Evolutionary conservation across 169 alveolate species (phyloP).

Genomic region (Eimeria maxima): DNA sequence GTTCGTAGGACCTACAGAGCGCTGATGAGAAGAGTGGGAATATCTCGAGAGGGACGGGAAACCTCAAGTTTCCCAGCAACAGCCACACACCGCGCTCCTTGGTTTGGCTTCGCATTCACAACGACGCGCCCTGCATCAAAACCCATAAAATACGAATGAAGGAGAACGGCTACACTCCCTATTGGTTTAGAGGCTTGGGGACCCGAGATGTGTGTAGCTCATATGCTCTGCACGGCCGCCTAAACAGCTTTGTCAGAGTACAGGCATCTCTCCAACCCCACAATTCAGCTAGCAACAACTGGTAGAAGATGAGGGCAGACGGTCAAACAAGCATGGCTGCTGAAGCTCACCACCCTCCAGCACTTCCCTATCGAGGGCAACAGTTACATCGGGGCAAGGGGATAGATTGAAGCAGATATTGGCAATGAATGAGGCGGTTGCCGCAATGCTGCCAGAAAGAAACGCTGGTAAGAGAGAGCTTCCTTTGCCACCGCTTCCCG

Average conservation of each 20-base stretch:
- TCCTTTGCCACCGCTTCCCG: background rate
- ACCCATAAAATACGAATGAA: background rate
- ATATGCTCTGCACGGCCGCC: background rate
- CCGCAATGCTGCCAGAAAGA: slow-evolving; percentile 50
- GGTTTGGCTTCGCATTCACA: slow-evolving; percentile 17
- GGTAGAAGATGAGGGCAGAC: background rate
- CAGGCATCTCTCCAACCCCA: background rate
- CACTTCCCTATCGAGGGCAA: slow-evolving; percentile 49
- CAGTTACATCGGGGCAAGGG: slow-evolving; percentile 12
- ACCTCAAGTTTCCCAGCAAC: slow-evolving; percentile 61
- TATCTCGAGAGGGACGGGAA: slow-evolving; percentile 61
- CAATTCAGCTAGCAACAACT: background rate
- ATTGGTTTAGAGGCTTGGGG: background rate
- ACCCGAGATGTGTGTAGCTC: background rate
- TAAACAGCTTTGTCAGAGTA: background rate
- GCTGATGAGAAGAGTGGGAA: slow-evolving; percentile 31
- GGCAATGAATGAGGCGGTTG: slow-evolving; percentile 33
- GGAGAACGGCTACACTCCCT: background rate
- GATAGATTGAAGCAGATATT: background rate
- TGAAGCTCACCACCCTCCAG: slow-evolving; percentile 46
- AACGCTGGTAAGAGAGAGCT: background rate
- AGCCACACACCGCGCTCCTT: background rate
- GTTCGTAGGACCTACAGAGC: slow-evolving; percentile 23
- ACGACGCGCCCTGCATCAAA: slow-evolving; percentile 39
- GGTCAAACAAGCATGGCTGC: background rate